Conservation (phyloP, 768 basidiomycete genomes). For the Rubroboletus satanas region DNA sequence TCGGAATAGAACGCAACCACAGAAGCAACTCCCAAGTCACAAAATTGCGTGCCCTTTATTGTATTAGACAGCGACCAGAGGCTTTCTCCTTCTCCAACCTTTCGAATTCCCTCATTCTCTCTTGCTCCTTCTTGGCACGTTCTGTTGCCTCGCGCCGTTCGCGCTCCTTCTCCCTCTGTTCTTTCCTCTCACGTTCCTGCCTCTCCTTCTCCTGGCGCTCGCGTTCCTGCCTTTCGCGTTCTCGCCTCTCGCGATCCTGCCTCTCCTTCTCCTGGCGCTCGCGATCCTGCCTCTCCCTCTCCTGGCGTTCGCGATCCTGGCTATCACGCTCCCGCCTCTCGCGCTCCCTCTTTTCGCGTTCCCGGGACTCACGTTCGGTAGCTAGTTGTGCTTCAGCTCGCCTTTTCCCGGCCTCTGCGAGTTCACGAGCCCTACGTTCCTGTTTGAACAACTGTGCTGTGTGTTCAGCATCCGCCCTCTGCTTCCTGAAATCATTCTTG, state of each 20-base stretch:
- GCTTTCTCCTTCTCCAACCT: constrained; percentile 3
- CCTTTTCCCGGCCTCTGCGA: constrained; percentile 20
- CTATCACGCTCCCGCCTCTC: background rate
- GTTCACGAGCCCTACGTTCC: constrained; percentile 25
- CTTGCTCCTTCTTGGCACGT: background rate
- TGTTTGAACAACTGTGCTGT: constrained; percentile 17
- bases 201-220: background rate
- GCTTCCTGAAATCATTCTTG: constrained; percentile 15
- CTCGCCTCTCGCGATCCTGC: background rate
- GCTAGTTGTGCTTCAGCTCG: constrained; percentile 19
- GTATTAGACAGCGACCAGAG: constrained; percentile 7
- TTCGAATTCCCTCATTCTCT: background rate
- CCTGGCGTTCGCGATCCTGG: background rate
- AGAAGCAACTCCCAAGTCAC: background rate
- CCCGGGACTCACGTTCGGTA: constrained; percentile 7
- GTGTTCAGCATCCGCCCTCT: constrained; percentile 19
- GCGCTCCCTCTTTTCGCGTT: constrained; percentile 3
- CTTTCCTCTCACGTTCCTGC: background rate
- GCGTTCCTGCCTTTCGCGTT: background rate
- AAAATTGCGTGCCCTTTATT: background rate
- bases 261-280: background rate
- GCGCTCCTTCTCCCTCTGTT: background rate
- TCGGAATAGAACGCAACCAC: background rate
- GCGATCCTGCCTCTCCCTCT: background rate
- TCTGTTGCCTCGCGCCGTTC: background rate